phyloP scores from a whole-genome alignment of 352 stramenopile species.

The Globisporangium canariense region DNA sequence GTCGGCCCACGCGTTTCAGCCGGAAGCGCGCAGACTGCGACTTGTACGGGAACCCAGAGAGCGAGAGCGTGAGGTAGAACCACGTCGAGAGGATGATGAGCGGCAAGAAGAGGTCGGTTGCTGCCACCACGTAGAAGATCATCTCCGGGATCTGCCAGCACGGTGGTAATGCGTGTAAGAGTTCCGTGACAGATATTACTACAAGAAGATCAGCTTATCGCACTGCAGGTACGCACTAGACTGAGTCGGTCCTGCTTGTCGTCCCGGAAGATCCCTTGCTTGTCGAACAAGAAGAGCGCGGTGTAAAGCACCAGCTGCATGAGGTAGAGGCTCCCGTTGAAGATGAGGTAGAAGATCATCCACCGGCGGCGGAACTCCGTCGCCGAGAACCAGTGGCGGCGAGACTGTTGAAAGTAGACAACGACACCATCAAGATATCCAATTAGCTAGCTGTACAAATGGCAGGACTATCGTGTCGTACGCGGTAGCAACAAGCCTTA shows the following conservation, averaged over 20 bases:
- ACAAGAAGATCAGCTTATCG: background rate
- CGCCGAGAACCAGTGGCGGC: slow-evolving; percentile 88
- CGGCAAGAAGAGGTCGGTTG: slow-evolving; percentile 84
- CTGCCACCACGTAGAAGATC: slow-evolving; percentile 81
- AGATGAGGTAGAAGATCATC: slow-evolving; percentile 92
- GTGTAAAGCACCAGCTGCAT: slow-evolving; percentile 88
- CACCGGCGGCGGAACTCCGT: slow-evolving; percentile 79
- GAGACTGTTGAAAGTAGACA: slow-evolving; percentile 44
- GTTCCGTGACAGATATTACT: background rate
- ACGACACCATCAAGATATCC: background rate
- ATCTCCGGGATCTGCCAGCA: slow-evolving; percentile 56
- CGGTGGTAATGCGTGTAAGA: background rate
- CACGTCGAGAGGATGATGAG: slow-evolving; percentile 89
- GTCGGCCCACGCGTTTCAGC: slow-evolving; percentile 50
- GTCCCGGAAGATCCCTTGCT: slow-evolving; percentile 78
- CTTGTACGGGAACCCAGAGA: slow-evolving; percentile 88
- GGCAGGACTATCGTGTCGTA: background rate
- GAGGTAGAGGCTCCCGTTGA: slow-evolving; percentile 88
- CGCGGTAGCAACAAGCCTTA: slow-evolving; percentile 19
- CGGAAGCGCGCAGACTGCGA: slow-evolving; percentile 51
- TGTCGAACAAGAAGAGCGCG: slow-evolving; percentile 83
- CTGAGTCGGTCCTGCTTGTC: slow-evolving; percentile 68
- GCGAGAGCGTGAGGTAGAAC: slow-evolving; percentile 85
- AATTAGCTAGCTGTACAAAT: background rate
- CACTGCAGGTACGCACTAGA: slow-evolving; percentile 32